Base-by-base conservation (phyloP, 371 early-diverging fungal species). In the Blakeslea trispora region DNA sequence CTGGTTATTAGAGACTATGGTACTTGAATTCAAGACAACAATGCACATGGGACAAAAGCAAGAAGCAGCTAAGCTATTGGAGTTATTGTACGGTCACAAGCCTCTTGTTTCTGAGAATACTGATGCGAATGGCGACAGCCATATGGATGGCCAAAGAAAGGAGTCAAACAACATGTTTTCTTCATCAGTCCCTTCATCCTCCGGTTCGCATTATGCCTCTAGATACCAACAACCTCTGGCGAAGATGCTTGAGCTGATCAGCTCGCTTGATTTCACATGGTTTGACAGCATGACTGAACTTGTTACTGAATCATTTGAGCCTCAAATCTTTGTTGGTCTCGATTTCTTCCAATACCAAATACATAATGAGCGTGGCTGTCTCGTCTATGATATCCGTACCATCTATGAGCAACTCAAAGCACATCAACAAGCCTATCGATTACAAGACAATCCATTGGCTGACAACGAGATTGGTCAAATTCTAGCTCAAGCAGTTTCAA, bases 1-100 rank as follows among this genome's bases (percentile, higher is more conserved):
- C 4, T 95, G 94, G 94, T 72, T 94, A 15, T 79, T 96, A 72
- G 82, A 90, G 45, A 71, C 86, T n/a, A 69, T 93, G 14, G 93
- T 95, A 0, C 65, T 97, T 23, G 96, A 94, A 67, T 77, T 94
- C 32, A 95, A 90, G 46, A 72, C 77, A 21, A 76, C 41, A 41
- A 74, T 45, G 53, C 66, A 32, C 64, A 75, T 45, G 74, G 78
- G 50, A 57, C 64, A 61, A 35, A 69, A 81, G 11, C 72, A 81
- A 9, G 78, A 85, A 23, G 72, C 80, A 6, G 72, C 74, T 43
- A 75, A 76, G 34, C 66, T 92, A 18, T 54, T 89, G n/a, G 81
- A 87, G 41, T 61, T 87, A 48, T 68, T 92, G 45, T 86, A 83
- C 37, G 79, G 70, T 19, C 40, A 46, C 37, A 62, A 24, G 32